Base-by-base conservation (phyloP, 345 rosid genomes). In the Rhizophora apiculata region DNA sequence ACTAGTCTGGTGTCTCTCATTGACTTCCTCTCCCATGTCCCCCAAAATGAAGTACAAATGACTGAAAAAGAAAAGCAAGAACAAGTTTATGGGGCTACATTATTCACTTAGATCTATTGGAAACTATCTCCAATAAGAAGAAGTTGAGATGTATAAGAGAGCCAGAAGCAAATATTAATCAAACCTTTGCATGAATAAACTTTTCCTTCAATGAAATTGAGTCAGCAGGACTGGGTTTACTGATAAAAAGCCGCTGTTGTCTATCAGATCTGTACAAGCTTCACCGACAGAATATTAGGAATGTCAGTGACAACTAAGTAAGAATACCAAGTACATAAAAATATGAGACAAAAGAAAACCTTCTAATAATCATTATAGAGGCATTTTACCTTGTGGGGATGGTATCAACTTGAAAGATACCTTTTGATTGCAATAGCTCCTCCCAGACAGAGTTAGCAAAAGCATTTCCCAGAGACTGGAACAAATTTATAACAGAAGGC, bases 391-490 rank as follows among this genome's bases (percentile, higher is more conserved):
- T 83, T 48, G 87, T 51, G 13, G 86, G 74, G 63, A 82, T 75
- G 68, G 82, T 82, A 65, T 89, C 92, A 71, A 83, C 86, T 73
- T 85, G 96, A 65, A 81, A 81, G 82, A 86, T 74, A 74, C 80
- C 82, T 76, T 92, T 95, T 68, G 99, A 89, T 73, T 85, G 97
- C 85, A 96, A 81, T 55, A 89, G 72, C 70, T 96, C 98, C 90
- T 96, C 97, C 99, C 99, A 96, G 60, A 96, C 94, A 56, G 95
- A 89, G 85, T 96, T 92, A 31, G 93, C 95, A 63, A 83, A 96
- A 46, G 90, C 81, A 80, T 92, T 96, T 39, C 99, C 98, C 69
- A 96, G 79, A 69, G 98, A 91, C 82, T 89, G 98, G 84, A 96
- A 96, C 88, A 96, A 84, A 72, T 80, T 86, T 77, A 96, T 87